Percentiles rank a stretch among this genome's conserved stretches.
Conservation (phyloP, 2,329 filamentous ascomycete species). For the Sporothrix pseudoabietina region DNA sequence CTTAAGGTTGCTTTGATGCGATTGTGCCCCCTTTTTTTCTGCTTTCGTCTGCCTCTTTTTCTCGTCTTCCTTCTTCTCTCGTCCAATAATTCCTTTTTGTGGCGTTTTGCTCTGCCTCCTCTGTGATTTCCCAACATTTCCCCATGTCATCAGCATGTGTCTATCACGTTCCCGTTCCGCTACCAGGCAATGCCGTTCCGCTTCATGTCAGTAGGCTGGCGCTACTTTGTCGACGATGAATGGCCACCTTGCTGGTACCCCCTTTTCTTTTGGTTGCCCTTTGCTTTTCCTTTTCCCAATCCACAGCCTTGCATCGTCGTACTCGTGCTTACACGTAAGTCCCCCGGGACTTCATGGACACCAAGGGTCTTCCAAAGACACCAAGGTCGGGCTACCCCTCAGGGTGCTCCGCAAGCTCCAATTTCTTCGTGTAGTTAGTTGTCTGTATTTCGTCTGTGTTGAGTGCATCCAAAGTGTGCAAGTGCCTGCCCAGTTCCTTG, state of each 20-base stretch:
- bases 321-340: neutral
- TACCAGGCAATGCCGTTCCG: neutral
- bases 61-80: neutral
- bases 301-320: neutral
- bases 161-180: neutral
- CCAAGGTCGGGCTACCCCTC: neutral
- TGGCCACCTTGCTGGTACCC: neutral
- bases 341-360: no score
- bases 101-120: slow-evolving; percentile 16
- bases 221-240: neutral
- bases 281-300: neutral
- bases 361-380: neutral
- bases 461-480: neutral
- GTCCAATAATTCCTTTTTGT: neutral
- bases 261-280: neutral
- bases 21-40: neutral
- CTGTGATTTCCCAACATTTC: neutral
- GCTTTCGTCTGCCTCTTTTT: neutral
- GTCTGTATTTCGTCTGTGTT: neutral
- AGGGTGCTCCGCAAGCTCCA: neutral
- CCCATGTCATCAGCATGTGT: no score
- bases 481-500: neutral
- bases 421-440: neutral
- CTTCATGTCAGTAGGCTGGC: neutral
- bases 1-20: no score